These are phyloP conservation scores for Fraxinus excelsior DNA, from an alignment of 257 asterid genomes.

Conservation along the genomic window DNA sequence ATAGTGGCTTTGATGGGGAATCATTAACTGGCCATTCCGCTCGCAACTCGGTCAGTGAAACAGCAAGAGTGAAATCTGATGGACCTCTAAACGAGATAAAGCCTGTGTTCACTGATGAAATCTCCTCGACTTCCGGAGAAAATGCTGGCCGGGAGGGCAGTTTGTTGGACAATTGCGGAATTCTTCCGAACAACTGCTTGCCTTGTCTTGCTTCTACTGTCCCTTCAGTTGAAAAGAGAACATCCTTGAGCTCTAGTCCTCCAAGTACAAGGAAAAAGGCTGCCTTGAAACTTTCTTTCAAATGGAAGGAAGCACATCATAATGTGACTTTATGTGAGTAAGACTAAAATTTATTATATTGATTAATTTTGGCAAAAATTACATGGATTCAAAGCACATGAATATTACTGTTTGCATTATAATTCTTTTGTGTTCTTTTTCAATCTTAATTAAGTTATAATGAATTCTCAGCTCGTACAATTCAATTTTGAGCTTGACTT, in stretches of 20 bases:
- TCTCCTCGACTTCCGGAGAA: constrained; percentile 50
- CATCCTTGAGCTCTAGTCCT: constrained; percentile 68
- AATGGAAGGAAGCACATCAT: constrained; percentile 84
- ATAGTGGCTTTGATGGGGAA: constrained; percentile 48
- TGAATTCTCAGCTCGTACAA: too few species aligned
- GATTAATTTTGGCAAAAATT: neutral
- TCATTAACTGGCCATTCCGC: constrained; percentile 36
- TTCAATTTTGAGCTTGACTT: neutral
- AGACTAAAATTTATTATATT: neutral
- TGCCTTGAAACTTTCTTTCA: constrained; percentile 68
- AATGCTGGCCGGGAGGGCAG: constrained; percentile 22
- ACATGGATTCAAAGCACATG: too few species aligned
- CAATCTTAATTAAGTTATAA: too few species aligned
- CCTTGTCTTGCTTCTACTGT: constrained; percentile 87
- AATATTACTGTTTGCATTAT: neutral
- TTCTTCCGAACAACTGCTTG: constrained; percentile 72
- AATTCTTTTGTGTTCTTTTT: too few species aligned
- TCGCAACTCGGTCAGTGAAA: constrained; percentile 47
- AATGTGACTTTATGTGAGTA: constrained; percentile 63
- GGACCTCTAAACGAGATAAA: constrained; percentile 29
- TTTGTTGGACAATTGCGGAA: constrained; percentile 75
- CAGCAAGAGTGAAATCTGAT: constrained; percentile 42
- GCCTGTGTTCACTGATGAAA: constrained; percentile 59
- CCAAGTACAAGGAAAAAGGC: constrained; percentile 70
- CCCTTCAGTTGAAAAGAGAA: constrained; percentile 64